These are phyloP conservation scores for Asterochloris sp. DNA, from an alignment of 139 green algal genomes.

Conservation along the genomic window DNA sequence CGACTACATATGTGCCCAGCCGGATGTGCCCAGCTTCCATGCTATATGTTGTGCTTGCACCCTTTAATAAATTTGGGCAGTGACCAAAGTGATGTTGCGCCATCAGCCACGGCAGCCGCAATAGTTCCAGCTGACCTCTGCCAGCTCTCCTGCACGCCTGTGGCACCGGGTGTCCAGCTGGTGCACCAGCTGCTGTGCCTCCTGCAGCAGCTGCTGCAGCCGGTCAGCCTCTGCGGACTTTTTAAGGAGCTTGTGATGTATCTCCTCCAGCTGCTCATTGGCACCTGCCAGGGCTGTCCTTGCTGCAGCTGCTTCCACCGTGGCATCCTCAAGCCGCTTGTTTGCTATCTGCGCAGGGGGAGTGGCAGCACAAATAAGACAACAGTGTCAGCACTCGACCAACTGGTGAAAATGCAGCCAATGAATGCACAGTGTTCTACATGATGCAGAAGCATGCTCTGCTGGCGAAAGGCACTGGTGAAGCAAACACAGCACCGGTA, in stretches of 20 bases:
- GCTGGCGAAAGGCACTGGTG: neutral
- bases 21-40: too few species aligned
- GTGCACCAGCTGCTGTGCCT: neutral
- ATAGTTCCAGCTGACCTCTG: neutral
- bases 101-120: neutral
- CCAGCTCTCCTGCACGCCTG: neutral
- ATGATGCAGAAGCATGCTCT: neutral
- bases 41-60: too few species aligned
- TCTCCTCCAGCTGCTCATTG: conserved; percentile 1
- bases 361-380: neutral
- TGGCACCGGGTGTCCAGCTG: neutral
- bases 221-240: neutral
- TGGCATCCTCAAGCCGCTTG: conserved; percentile 1
- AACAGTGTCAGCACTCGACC: conserved; percentile 3
- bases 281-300: neutral
- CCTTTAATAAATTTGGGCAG: too few species aligned
- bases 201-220: conserved; percentile 7
- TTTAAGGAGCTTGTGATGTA: neutral
- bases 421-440: neutral
- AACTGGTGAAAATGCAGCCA: conserved; percentile 1
- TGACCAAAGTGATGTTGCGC: neutral
- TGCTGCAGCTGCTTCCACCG: neutral
- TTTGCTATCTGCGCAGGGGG: neutral
- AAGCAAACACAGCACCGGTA: too few species aligned
- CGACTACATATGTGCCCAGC: too few species aligned